Evolutionary conservation across 225 moss, liverwort and hornwort genomes (phyloP), one percentile per base, ranked within the genome.

Genomic region (Straminergon stramineum): DNA sequence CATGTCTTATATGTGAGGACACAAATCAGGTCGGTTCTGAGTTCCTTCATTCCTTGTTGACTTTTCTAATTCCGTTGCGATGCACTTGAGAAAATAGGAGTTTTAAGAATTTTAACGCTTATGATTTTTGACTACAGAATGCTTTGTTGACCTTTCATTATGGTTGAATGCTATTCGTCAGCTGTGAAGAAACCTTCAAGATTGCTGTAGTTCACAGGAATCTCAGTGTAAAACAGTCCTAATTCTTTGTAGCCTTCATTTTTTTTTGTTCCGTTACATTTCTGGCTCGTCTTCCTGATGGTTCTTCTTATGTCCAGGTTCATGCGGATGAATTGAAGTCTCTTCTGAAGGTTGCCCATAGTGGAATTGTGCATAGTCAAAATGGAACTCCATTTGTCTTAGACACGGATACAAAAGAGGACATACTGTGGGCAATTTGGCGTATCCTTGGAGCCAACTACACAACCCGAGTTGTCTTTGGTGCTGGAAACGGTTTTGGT

Each of bases 1-100:
- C 96, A 60, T 94, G 95, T 91, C 96, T 97, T 82, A 96, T 97
- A 87, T 93, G 94, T 86, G 97, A 97, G 85, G 97, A 97, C 82
- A 34, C 82, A 56, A 94, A 89, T 85, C 97, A 97, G 97, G 97
- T 95, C 39, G 79, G 77, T 52, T 51, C 71, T 85, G 88, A 30
- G 45, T 62, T 84, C 21, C 55, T 79, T 73, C 15, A 48, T 41
- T 79, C 35, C 71, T 85, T 62, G 14, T 84, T 56, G 85, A 45
- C 79, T 65, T 70, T 83, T 64, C 56, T 67, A 76, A 66, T 75
- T 82, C 17, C n/a, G 22, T 90, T 28, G 82, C 41, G 27, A 41
- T 61, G 61, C 62, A 63, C 88, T 77, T 31, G 74, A 87, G 61
- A 71, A 78, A 22, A 22, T 45, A 67, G 21, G 32, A 51, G 26